Conservation (phyloP, 768 basidiomycete species). For the Mycena sanguinolenta region DNA sequence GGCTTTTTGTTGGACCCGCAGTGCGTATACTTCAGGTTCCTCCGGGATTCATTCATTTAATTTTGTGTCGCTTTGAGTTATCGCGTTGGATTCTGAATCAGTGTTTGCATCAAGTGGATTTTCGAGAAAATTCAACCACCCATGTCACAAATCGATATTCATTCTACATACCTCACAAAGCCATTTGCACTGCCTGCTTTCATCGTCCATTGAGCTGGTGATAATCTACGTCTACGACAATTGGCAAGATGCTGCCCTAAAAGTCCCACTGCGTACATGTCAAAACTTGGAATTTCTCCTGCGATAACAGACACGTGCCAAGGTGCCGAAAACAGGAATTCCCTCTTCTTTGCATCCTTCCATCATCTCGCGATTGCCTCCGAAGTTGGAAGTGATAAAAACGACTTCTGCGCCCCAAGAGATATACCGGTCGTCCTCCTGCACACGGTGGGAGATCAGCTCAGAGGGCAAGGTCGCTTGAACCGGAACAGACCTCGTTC, state of each 20-base stretch:
- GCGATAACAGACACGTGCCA: background rate
- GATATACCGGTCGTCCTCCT: slow-evolving; percentile 82
- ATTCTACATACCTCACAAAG: too few relatives aligned
- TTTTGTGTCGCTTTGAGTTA: too few relatives aligned
- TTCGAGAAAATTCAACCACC: too few relatives aligned
- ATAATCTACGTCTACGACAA: too few relatives aligned
- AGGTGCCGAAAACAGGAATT: slow-evolving; percentile 74
- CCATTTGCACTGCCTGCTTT: too few relatives aligned
- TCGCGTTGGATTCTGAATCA: too few relatives aligned
- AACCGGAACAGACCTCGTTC: slow-evolving; percentile 59
- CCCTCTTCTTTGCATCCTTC: slow-evolving; percentile 80
- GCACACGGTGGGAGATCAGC: background rate
- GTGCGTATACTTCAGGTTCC: too few relatives aligned
- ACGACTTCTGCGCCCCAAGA: slow-evolving; percentile 88
- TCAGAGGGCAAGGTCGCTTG: background rate
- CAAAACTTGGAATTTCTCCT: background rate
- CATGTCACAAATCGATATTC: too few relatives aligned
- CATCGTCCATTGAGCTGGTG: too few relatives aligned
- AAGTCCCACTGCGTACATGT: slow-evolving; percentile 78
- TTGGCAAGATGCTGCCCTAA: slow-evolving; percentile 37
- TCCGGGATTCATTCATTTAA: too few relatives aligned
- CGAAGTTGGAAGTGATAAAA: slow-evolving; percentile 85
- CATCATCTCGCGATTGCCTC: slow-evolving; percentile 87
- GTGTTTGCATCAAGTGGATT: too few relatives aligned
- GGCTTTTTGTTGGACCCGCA: too few relatives aligned